Evolutionary conservation across 2,329 filamentous ascomycete species (phyloP), one percentile per base, ranked within the genome.

Genomic region (Metarhizium anisopliae): DNA sequence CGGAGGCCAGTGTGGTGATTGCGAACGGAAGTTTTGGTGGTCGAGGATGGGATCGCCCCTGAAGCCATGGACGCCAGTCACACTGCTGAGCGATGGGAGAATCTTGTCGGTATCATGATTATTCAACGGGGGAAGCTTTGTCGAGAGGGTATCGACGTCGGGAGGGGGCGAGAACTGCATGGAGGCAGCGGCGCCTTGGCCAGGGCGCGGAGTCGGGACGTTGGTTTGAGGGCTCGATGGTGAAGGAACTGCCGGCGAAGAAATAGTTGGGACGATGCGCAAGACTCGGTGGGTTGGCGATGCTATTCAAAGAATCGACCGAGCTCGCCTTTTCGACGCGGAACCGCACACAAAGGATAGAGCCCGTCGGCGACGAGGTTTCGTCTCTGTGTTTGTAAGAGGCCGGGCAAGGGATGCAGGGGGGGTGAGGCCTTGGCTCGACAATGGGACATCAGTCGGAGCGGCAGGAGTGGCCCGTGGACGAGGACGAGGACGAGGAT

Each of bases 1-100:
- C 57, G 73, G 74, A 25, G 76, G 74, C 79, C 79, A 81, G 58
- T 72, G 70, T 30, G 29, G 65, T 50, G 54, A 67, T 57, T 43
- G 67, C 57, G 36, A 65, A 58, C 53, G 10, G 58, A 61, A 56
- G 7, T 43, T 53, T 10, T 54, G 54, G 32, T 60, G 58, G 43
- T 56, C 54, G 47, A 56, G 62, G n/a, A 57, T 53, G 16, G 61
- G 59, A 32, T 62, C 63, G 57, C 62, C 53, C 16, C 60, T 58
- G 20, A 58, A 54, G 30, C 63, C 55, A 53, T 70, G 61, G 52
- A 66, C 66, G 52, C 63, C 63, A 13, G 69, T 67, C 51, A 73
- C 62, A 53, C 65, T 67, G 59, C 69, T 73, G 58, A 73, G 61
- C 11, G 71, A 70, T 6, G 71, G 71, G 30, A 73, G 63, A 40